phyloP scores from a whole-genome alignment of 179 eudicot genomes.

The Carnegiea gigantea region DNA sequence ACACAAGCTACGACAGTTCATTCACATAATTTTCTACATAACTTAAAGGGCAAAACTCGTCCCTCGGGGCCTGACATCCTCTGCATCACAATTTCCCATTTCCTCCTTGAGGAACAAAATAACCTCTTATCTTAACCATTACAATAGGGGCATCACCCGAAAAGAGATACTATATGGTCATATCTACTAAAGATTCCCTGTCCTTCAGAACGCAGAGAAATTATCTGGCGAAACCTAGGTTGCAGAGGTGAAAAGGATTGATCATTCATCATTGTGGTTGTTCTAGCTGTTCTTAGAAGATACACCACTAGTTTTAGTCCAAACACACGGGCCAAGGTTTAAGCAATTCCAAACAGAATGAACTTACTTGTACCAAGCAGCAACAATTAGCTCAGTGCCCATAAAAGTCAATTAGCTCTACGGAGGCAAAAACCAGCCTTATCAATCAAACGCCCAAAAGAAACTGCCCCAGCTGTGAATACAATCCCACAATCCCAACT shows the following conservation, averaged over 20 bases:
- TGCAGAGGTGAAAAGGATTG: not conserved
- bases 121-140: not conserved
- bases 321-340: not conserved
- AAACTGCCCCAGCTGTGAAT: not conserved
- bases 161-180: not conserved
- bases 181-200: not conserved
- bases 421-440: not conserved
- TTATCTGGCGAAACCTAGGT: not conserved
- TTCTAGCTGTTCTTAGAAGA: not conserved
- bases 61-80: not conserved
- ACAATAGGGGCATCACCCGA: not conserved
- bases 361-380: not conserved
- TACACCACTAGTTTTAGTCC: not conserved
- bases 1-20: not conserved
- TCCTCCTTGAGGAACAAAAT: not conserved
- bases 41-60: not conserved
- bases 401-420: conserved; percentile 1
- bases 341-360: conserved; percentile 13
- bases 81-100: not conserved
- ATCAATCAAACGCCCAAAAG: not conserved
- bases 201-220: not conserved
- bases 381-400: not conserved
- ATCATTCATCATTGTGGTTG: not conserved
- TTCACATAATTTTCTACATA: not conserved
- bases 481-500: no score